These are phyloP conservation scores for Pseudogymnoascus sp. DNA, from an alignment of 2,329 filamentous ascomycete genomes.

Conservation along the genomic window DNA sequence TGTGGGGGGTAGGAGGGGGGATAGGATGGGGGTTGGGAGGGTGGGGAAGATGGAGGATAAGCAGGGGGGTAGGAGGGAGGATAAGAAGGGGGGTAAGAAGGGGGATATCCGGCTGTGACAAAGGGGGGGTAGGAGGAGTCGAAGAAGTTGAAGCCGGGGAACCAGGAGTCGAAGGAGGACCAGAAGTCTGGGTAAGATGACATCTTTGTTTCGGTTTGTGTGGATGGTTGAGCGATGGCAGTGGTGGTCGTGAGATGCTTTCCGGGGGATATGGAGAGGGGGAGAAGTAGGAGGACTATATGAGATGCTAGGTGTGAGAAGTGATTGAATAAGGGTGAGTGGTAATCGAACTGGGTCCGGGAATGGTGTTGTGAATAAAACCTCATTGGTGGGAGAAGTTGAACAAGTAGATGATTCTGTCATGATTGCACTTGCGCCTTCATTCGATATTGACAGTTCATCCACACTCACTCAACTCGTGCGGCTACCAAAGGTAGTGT, in stretches of 20 bases:
- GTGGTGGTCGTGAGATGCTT: not conserved
- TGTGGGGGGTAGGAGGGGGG: not conserved
- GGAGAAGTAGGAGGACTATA: not conserved
- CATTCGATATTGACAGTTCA: not conserved
- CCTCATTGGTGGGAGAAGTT: not conserved
- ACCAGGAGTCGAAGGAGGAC: not conserved
- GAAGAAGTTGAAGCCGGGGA: not conserved
- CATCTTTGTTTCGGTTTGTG: not conserved
- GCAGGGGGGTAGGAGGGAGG: not conserved
- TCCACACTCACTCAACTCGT: not conserved
- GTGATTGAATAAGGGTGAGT: not conserved
- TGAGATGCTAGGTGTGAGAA: not conserved
- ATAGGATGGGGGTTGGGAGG: not conserved
- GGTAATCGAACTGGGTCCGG: not conserved
- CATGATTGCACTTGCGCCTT: not conserved
- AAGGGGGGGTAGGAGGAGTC: not conserved
- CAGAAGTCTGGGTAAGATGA: not conserved
- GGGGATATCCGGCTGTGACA: not conserved
- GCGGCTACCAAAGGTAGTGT: not conserved
- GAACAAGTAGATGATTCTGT: not conserved
- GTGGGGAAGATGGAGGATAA: not conserved
- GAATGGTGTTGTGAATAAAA: not conserved
- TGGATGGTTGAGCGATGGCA: not conserved
- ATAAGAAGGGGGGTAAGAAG: not conserved
- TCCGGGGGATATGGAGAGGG: not conserved